Evolutionary conservation across 1,139 yeast genomes (phyloP), one percentile per base, ranked within the genome.

Genomic region (Geotrichum fermentans): DNA sequence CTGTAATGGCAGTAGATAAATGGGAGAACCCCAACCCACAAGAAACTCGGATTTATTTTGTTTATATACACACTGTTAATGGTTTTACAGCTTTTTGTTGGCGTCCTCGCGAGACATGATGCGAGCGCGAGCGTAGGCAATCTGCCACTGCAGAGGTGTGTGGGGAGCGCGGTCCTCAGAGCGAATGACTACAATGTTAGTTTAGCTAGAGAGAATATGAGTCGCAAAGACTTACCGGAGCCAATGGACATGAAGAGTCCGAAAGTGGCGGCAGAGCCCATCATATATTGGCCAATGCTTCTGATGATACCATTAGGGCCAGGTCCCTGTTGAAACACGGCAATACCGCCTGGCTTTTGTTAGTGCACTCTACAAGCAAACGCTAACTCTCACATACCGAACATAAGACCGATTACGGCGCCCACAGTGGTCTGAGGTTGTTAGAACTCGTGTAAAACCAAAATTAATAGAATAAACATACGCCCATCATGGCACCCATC

Each of bases 291-390:
- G 49, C 98, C 98, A 62, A 94, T 73, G 5, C 97, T 90, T 72
- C 96, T 83, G 82, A 92, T 84, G 53, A 88, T 88, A 50, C 99
- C 99, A 63, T 88, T 86, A 47, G 98, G 97, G n/a, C 98, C 99
- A 16, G 96, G 90, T 14, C 99, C 99, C 58, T 86, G 82, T 53
- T 90, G 94, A 60, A 88, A 71, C 56, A 94, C 85, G 53, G 97
- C 84, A 63, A 87, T 82, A 24, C 96, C 95, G 20, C 70, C n/a
- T n/a, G n/a, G n/a, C 68, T 61, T 43, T 17, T 18, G 37, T 37
- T 50, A 28, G 35, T 11, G 22, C 10, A 36, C 7, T 14, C 13
- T 13, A 18, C 5, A 34, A 13, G 5, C 3, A 21, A 10, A 29
- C 5, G 18, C 28, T 8, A 18, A 35, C 21, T 13, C 13, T 4